Percentiles rank a stretch among this genome's conserved stretches.
Conservation (phyloP, 148 eudicot genomes). For the Chenopodium quinoa region DNA sequence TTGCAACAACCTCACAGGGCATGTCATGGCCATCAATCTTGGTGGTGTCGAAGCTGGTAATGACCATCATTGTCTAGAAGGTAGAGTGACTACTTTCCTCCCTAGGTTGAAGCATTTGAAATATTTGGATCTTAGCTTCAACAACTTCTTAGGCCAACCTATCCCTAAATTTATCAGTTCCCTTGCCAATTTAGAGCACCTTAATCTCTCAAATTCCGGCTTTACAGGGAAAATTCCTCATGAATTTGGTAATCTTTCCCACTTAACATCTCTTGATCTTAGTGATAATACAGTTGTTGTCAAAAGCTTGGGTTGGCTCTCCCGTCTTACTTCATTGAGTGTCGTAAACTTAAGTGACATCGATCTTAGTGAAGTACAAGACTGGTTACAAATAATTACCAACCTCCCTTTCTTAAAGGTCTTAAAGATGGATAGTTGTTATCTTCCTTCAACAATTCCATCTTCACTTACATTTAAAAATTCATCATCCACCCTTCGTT, state of each 20-base stretch:
- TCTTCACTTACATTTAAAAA: constrained; percentile 2
- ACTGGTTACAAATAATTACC: constrained; percentile 9
- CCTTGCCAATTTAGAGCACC: constrained; percentile 6
- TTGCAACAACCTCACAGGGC: constrained; percentile 21
- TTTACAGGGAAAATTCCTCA: not conserved
- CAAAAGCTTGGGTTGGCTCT: constrained; percentile 6
- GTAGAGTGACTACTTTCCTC: constrained; percentile 6
- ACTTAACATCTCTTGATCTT: constrained; percentile 19
- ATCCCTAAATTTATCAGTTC: constrained; percentile 18
- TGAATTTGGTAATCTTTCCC: constrained; percentile 17
- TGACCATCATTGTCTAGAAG: not conserved
- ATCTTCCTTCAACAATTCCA: not conserved
- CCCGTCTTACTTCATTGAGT: not conserved
- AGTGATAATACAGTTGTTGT: not conserved
- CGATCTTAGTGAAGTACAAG: not conserved
- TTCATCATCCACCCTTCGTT: constrained; percentile 9
- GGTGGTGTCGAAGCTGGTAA: not conserved
- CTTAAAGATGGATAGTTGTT: not conserved
- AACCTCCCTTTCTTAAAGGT: constrained; percentile 16
- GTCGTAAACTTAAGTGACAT: not conserved
- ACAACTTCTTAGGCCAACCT: constrained; percentile 3
- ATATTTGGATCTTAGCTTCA: constrained; percentile 15
- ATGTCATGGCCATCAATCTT: constrained; percentile 17
- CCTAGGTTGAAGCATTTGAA: constrained; percentile 16
- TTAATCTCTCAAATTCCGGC: constrained; percentile 9